Evolutionary conservation across 2,329 filamentous ascomycete species (phyloP), one percentile per base, ranked within the genome.

Genomic region (Beauveria australis): DNA sequence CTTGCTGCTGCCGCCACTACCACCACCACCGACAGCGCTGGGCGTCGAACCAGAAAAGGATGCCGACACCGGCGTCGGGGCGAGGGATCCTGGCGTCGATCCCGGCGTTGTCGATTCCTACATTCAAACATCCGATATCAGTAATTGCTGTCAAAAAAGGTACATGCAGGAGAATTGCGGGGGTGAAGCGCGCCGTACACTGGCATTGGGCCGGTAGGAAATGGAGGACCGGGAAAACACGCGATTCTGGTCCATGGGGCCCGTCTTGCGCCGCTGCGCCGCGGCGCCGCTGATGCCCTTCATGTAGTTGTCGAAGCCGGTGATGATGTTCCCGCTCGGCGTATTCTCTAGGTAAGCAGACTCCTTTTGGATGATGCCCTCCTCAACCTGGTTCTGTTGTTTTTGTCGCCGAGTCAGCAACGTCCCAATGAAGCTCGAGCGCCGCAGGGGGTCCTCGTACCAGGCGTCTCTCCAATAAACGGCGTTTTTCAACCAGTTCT

Each of bases 261-360:
- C 82, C 26, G 82, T 80, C 72, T 89, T 84, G 68, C 86, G 83
- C 69, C 88, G 79, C 66, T 84, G 80, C 12, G 86, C 81, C 4
- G 81, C 81, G 1, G 81, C 79, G n/a, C 85, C 83, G 9, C 84
- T 82, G 19, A 82, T 83, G 59, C 91, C 92, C 75, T 99, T 99
- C 79, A 96, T 95, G 77, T 97, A 99, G 72, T 92, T 95, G 74
- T 99, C 94, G 74, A 99, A 99, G 24, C 94, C 94, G 53, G 90
- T 92, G 72, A 99, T 93, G 71, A 99, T 97, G 77, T 99, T 99
- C 49, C 94, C 94, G 67, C 81, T 85, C 16, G 87, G 88, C 5
- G 92, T 95, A 69, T 91, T 91, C 73, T 97, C 93, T 56, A 99
- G 85, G 73, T 99, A 99, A 19, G 87, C 82, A 61, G 87, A 85